Evolutionary conservation across 805 yeast genomes (phyloP).

Genomic region (Saccharomycopsis guyanensis): DNA sequence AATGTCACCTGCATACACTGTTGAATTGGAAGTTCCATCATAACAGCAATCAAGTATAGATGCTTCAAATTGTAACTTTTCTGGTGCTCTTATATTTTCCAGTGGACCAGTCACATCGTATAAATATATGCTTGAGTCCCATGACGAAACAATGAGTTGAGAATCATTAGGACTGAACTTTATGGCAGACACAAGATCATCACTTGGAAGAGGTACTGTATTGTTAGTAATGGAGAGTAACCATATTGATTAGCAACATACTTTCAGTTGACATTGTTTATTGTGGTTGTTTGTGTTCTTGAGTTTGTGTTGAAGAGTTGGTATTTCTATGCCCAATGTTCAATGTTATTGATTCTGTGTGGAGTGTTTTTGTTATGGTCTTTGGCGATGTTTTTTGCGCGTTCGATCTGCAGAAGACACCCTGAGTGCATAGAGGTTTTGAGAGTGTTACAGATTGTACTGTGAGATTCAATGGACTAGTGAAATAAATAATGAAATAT

Average conservation of each 20-base stretch:
- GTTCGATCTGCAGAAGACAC: too few species aligned
- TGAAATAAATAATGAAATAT: too few species aligned
- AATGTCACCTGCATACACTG: slow-evolving; percentile 16
- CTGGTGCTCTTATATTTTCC: background rate
- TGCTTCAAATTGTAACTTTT: slow-evolving; percentile 5
- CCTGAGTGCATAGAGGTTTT: too few species aligned
- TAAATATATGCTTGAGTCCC: slow-evolving; percentile 15
- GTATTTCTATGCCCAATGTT: too few species aligned
- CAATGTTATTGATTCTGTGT: too few species aligned
- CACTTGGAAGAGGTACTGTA: background rate
- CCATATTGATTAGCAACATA: background rate
- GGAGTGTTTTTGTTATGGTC: too few species aligned
- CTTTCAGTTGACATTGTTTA: too few species aligned
- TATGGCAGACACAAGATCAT: slow-evolving; percentile 17
- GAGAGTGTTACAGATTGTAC: too few species aligned
- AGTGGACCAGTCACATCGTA: slow-evolving; percentile 1
- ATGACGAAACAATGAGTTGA: slow-evolving; percentile 5
- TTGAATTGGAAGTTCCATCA: background rate
- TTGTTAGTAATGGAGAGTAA: background rate
- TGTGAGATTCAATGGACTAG: too few species aligned
- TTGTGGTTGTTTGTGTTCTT: too few species aligned
- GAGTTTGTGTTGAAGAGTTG: too few species aligned
- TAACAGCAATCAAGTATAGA: slow-evolving; percentile 19
- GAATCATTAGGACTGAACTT: slow-evolving; percentile 7
- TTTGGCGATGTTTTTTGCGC: too few species aligned